Evolutionary conservation across 2,329 filamentous ascomycete species (phyloP), one percentile per base, ranked within the genome.

Genomic region (Xylariomycetidae sp.): DNA sequence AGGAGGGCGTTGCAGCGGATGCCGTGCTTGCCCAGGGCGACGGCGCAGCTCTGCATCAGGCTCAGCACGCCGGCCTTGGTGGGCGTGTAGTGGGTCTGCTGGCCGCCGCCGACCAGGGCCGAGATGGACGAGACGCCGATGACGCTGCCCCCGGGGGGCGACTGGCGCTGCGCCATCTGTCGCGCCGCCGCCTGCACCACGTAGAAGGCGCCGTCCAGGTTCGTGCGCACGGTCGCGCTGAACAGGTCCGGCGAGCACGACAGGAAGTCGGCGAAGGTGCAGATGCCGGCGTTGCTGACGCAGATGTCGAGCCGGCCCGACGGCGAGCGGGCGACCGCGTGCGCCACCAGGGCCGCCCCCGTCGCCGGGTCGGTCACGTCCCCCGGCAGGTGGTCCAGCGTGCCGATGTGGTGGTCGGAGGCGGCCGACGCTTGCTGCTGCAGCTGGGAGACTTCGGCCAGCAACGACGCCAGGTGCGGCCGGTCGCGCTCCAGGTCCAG

Each of bases 181-280:
- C 80, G 74, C 2, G 85, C 87, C 2, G 86, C 88, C 0, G 87
- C 85, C 66, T 94, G 88, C 15, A 84, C 81, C 22, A 85, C 73
- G 64, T 88, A 89, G 65, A 93, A 94, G n/a, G 87, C 84, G 27
- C 88, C 88, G 46, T 82, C 79, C 45, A 95, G 77, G 61, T 95
- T 95, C 31, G 85, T 90, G 23, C 74, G 67, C 25, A 93, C 67
- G 3, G 87, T 93, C 34, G 70, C 67, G 40, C 74, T 64, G 52
- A 88, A 83, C 34, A 93, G 76, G 36, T 81, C 73, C 1, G 78
- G 72, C 8, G 76, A 68, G 26, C 94, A 72, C 14, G 82, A 77
- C 16, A 95, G 63, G 53, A 95, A 93, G 46, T 93, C 85, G 38
- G 82, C 81, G 60, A 95, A 95, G 43, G 84, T 74, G 67, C 87